A percentile compares a stretch with the other conserved stretches of the same genome.
These are phyloP conservation scores for Gleditsia sinensis DNA, from an alignment of 306 rosid species.

Conservation along the genomic window DNA sequence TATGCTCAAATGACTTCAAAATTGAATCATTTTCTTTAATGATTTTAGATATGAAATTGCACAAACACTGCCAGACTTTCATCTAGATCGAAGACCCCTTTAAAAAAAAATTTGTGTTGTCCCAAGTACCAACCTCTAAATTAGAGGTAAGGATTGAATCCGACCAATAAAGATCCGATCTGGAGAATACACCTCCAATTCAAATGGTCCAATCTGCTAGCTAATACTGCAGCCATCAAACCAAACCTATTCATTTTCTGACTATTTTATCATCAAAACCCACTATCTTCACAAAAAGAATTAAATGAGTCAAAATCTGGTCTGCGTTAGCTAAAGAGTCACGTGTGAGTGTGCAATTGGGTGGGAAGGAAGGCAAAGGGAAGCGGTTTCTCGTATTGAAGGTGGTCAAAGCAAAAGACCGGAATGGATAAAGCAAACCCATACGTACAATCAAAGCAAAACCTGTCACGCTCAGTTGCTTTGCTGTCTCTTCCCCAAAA, in stretches of 20 bases:
- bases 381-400: slow-evolving; percentile 25
- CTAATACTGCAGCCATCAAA: slow-evolving; percentile 14
- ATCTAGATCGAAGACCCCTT: slow-evolving; percentile 35
- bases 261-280: neutral
- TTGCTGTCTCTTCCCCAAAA: slow-evolving; percentile 54
- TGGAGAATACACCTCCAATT: slow-evolving; percentile 30
- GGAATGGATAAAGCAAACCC: slow-evolving; percentile 60
- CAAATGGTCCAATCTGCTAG: slow-evolving; percentile 27
- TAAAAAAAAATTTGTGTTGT: slow-evolving; percentile 14
- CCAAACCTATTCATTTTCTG: slow-evolving; percentile 33
- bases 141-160: slow-evolving; percentile 37
- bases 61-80: slow-evolving; percentile 20
- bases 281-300: slow-evolving; percentile 1
- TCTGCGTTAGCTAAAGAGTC: slow-evolving; percentile 29
- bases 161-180: slow-evolving; percentile 45
- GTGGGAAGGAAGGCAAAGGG: slow-evolving; percentile 1
- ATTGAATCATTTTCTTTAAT: slow-evolving; percentile 39
- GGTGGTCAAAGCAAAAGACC: slow-evolving; percentile 66
- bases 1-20: slow-evolving; percentile 45
- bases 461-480: slow-evolving; percentile 63
- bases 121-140: slow-evolving; percentile 40
- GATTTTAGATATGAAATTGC: slow-evolving; percentile 20
- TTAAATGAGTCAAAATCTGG: slow-evolving; percentile 28
- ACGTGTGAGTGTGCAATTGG: slow-evolving; percentile 49
- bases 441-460: slow-evolving; percentile 76